These are phyloP conservation scores for Lasiodiplodia theobromae DNA, from an alignment of 2,329 filamentous ascomycete species.

Conservation along the genomic window DNA sequence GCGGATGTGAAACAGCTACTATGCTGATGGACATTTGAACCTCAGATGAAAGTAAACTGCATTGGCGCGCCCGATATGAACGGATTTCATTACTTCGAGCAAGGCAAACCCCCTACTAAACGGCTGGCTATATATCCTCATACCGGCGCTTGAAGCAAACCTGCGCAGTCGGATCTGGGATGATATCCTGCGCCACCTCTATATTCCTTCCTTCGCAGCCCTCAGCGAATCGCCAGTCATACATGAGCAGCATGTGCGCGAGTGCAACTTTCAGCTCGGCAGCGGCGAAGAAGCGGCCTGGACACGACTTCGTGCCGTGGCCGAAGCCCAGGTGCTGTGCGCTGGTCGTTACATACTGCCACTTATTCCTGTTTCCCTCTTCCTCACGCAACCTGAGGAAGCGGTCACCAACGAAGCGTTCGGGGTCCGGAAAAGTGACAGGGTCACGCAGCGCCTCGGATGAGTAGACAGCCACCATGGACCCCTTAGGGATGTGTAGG, in stretches of 20 bases:
- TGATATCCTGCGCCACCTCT: background rate
- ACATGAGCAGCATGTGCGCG: conserved; percentile 37
- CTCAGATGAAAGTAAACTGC: no score
- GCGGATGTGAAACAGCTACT: no score
- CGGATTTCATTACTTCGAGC: no score
- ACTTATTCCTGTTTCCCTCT: background rate
- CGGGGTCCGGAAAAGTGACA: background rate
- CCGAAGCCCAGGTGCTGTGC: conserved; percentile 1
- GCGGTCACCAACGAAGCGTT: background rate
- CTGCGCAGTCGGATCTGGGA: background rate
- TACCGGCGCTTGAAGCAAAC: background rate
- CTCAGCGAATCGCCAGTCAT: conserved; percentile 32
- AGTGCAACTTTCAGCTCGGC: conserved; percentile 45
- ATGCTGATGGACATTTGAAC: no score
- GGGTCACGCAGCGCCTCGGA: background rate
- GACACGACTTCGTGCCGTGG: conserved; percentile 38
- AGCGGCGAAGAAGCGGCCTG: conserved; percentile 42
- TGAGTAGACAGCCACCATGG: background rate
- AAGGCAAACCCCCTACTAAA: no score
- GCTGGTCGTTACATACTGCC: conserved; percentile 4
- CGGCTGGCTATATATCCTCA: background rate
- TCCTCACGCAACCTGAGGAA: background rate
- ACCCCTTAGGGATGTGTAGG: background rate
- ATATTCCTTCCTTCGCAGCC: background rate
- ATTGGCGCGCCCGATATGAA: no score